Evolutionary conservation across 805 yeast species (phyloP), one percentile per base, ranked within the genome.

Genomic region (Ascoidea asiatica): DNA sequence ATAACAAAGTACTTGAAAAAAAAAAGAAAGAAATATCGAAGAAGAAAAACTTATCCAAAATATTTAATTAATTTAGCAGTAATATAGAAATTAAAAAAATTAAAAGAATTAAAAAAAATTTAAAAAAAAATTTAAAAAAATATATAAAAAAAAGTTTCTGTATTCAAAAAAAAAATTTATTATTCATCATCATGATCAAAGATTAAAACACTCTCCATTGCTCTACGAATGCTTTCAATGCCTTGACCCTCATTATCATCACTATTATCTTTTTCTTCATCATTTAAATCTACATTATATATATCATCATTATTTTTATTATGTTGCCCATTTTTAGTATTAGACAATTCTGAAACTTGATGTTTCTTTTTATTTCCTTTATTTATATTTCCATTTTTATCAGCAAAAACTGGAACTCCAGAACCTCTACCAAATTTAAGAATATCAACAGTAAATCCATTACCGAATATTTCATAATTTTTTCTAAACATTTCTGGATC

Each of bases 371-470:
- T 11, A 8, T 8, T 18, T 19, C 40, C n/a, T 17, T 17, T 33
- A 15, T 38, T 35, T 13, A 18, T 4, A 11, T 21, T 19, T 13
- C 13, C 8, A 37, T 36, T 21, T 2, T 17, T 21, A 15, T 33
- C 43, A 4, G 11, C n/a, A 40, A 47, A 47, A 20, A 47, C 50
- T 5, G 50, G 48, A 8, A 47, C 21, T 17, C 50, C 50, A 19
- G 48, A 39, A 13, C 46, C 45, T 36, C 44, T 39, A 4, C 46
- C 46, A 43, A 45, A 47, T 17, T 45, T 48, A 22, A 19, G 40
- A 15, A 45, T 23, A 19, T 41, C 38, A 3, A 45, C 48, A n/a
- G 46, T 45, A 42, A 47, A 38, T 15, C 47, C 50, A 6, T 19
- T 19, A 15, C 50, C 50, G 29, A 47, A 47, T 4, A 38, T n/a